These are phyloP conservation scores for Candida rishiriensis DNA, from an alignment of 805 yeast species.

Conservation along the genomic window DNA sequence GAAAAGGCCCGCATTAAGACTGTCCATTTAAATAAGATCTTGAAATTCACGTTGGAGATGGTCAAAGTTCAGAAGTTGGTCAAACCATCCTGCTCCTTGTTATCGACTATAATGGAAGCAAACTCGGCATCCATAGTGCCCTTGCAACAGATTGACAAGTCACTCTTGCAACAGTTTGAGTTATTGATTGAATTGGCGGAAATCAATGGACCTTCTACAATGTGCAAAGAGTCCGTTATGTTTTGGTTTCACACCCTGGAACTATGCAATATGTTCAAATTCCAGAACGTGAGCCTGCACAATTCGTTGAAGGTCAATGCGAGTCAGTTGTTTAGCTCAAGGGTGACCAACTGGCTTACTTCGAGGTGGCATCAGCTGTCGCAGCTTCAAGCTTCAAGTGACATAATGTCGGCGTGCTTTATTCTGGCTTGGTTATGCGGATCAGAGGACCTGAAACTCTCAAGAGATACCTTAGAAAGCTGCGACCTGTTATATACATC, in stretches of 20 bases:
- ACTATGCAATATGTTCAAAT: constrained; percentile 32
- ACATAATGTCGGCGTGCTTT: constrained; percentile 21
- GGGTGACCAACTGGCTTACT: constrained; percentile 47
- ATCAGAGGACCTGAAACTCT: too few relatives aligned
- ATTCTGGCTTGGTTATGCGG: constrained; percentile 42
- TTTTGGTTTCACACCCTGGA: constrained; percentile 50
- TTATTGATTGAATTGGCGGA: constrained; percentile 51
- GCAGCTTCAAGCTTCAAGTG: constrained; percentile 3
- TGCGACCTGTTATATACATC: neutral
- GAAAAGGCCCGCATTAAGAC: neutral
- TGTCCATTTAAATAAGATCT: constrained; percentile 20
- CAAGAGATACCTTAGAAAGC: neutral
- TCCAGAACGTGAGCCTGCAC: constrained; percentile 26
- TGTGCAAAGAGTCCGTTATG: constrained; percentile 42
- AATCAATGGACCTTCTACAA: constrained; percentile 52
- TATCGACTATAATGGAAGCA: constrained; percentile 14
- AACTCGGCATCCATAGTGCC: constrained; percentile 1
- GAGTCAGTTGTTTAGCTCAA: constrained; percentile 17
- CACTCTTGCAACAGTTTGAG: constrained; percentile 42
- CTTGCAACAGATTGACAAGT: constrained; percentile 30
- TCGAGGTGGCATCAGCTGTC: constrained; percentile 39
- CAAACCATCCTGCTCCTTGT: constrained; percentile 31
- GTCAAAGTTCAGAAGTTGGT: constrained; percentile 29
- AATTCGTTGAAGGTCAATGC: constrained; percentile 6
- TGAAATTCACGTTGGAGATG: constrained; percentile 34